Percentiles rank a stretch among this genome's conserved stretches.
Conservation (phyloP, 2,329 filamentous ascomycete species). For the Stemphylium vesicarium region DNA sequence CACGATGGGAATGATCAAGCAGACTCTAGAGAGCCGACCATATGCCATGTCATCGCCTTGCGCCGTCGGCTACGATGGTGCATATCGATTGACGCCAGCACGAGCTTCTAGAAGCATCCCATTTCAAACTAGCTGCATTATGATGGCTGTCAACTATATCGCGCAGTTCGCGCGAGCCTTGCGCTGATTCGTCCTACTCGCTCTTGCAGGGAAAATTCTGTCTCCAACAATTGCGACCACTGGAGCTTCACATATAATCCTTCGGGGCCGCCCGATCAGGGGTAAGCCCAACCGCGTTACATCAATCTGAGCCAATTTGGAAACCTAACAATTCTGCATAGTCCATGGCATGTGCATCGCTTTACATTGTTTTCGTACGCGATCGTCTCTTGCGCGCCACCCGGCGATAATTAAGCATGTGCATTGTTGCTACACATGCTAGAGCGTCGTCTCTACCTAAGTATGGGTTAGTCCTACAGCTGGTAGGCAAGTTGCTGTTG, state of each 20-base stretch:
- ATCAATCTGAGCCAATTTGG: conserved; percentile 14
- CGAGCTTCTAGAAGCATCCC: conserved; percentile 19
- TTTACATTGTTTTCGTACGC: neutral
- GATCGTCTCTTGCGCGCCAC: neutral
- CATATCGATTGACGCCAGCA: conserved; percentile 3
- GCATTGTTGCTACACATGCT: neutral
- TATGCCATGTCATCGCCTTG: neutral
- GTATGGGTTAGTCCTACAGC: neutral
- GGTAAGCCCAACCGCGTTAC: conserved; percentile 4
- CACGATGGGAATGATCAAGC: neutral
- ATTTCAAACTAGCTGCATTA: neutral
- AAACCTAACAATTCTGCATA: conserved; percentile 2
- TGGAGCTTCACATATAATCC: neutral
- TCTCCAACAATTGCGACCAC: neutral
- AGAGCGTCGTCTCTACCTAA: neutral
- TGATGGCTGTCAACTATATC: neutral
- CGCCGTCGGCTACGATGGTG: neutral
- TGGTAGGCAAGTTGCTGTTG: neutral
- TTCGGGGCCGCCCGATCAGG: conserved; percentile 1
- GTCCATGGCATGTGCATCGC: conserved; percentile 5
- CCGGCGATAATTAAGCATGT: neutral
- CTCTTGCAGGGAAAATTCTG: neutral
- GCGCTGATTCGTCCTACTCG: conserved; percentile 10
- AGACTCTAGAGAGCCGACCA: neutral
- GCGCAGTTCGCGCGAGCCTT: neutral